Evolutionary conservation across 805 yeast species (phyloP).

Genomic region (Myxozyma geophila): DNA sequence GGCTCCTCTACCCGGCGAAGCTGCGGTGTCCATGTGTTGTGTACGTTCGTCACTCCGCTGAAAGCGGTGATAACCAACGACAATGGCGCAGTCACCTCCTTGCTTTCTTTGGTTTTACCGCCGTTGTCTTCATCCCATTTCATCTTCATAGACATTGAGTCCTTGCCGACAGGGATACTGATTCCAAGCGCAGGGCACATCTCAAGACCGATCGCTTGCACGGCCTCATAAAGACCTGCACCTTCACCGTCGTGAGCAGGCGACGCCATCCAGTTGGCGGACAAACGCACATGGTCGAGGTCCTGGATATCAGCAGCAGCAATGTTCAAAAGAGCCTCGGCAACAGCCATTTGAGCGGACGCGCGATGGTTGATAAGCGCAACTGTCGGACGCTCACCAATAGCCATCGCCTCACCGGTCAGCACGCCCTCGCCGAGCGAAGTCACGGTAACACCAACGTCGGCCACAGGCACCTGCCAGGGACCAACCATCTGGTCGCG

Average conservation of each 20-base stretch:
- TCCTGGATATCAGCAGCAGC: constrained; percentile 86
- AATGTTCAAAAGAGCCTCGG: constrained; percentile 87
- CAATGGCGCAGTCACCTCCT: constrained; percentile 94
- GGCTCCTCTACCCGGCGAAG: constrained; percentile 58
- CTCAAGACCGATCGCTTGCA: constrained; percentile 92
- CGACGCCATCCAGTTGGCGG: constrained; percentile 99
- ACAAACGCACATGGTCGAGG: constrained; percentile 74
- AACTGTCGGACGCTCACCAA: constrained; percentile 93
- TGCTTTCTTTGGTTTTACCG: constrained; percentile 49
- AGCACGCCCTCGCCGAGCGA: constrained; percentile 76
- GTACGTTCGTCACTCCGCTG: constrained; percentile 81
- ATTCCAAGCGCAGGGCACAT: constrained; percentile 91
- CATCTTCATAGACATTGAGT: constrained; percentile 98
- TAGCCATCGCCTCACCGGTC: constrained; percentile 97
- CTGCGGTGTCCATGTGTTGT: constrained; percentile 95
- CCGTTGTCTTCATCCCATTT: constrained; percentile 65
- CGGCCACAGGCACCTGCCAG: constrained; percentile 99
- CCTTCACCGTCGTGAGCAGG: constrained; percentile 97
- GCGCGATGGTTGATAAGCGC: constrained; percentile 89
- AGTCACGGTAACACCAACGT: constrained; percentile 94
- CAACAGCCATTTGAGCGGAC: constrained; percentile 93
- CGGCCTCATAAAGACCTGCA: constrained; percentile 91
- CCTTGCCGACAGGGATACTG: constrained; percentile 97
- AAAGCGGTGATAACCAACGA: constrained; percentile 90
- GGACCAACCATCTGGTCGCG: constrained; percentile 99